Base-by-base conservation (phyloP, 2,329 filamentous ascomycete species). In the Exophiala sp. region DNA sequence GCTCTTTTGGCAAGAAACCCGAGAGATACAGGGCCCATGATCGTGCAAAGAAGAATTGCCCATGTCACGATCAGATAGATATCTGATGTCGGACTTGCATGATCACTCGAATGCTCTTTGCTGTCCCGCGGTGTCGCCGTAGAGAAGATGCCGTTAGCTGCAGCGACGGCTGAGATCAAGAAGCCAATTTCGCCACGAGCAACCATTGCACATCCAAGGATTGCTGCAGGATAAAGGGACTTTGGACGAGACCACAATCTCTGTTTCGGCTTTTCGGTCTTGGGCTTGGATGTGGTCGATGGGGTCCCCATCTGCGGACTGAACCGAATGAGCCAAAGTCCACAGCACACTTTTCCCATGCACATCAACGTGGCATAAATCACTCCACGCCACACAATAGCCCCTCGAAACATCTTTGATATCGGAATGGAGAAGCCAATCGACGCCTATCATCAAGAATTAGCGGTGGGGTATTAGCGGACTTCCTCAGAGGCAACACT, bases 401-500 rank as follows among this genome's bases (percentile, higher is more conserved):
- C 64, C 0, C 80, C 80, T 0, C 68, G 66, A 62, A 91, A 92
- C 76, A 94, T 83, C 5, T 81, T 71, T 0, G 79, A 81, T 29
- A 92, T 85, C 0, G 88, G 88, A 1, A 94, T 87, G 0, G 88
- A 85, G 65, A 92, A 91, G 0, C 88, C 88, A 34, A 92, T 86
- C 0, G 79, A 83, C 2, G 79, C 57, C 55, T 58, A 40, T 14
- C 4, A 41, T 33, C n/a, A 36, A 18, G 9, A 35, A 21, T 21
- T 33, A 24, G 18, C 21, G 24, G 8, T 5, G 21, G 7, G 10
- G 29, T n/a, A 32, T 16, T 5, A 14, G 3, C 16, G 11, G 40
- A 29, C 5, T 29, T 9, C 9, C 11, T 7, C 12, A 3, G 10
- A 6, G 12, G 11, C 11, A n/a, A 32, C 7, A 47, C 50, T 41